phyloP scores from a whole-genome alignment of 2,329 filamentous ascomycete genomes.

The Zymoseptoria crescenta region DNA sequence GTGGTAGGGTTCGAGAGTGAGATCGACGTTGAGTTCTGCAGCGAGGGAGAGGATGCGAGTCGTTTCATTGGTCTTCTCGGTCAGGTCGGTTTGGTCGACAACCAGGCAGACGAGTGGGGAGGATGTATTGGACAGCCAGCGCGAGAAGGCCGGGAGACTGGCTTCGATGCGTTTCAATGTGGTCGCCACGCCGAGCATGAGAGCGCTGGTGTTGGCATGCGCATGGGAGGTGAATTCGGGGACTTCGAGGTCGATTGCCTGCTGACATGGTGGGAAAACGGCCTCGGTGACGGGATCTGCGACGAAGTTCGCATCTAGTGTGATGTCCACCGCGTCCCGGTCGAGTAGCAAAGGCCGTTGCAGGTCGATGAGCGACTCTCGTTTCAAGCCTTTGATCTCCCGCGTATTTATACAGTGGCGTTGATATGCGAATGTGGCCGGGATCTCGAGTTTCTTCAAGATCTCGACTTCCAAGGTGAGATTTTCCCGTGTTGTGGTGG shows the following conservation, averaged over 20 bases:
- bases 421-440: constrained; percentile 13
- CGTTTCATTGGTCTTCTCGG: constrained; percentile 9
- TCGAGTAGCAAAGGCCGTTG: constrained; percentile 4
- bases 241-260: constrained; percentile 11
- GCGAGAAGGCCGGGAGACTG: constrained; percentile 18
- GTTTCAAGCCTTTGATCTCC: constrained; percentile 8
- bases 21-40: constrained; percentile 12
- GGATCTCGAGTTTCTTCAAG: constrained; percentile 12
- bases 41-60: constrained; percentile 7
- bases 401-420: constrained; percentile 14
- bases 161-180: constrained; percentile 15
- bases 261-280: constrained; percentile 14
- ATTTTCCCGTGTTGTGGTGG: constrained; percentile 4
- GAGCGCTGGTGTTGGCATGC: constrained; percentile 9
- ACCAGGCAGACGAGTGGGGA: constrained; percentile 21
- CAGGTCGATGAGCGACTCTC: constrained; percentile 12
- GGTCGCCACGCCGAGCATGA: constrained; percentile 23
- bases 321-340: constrained; percentile 4
- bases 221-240: constrained; percentile 13
- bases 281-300: constrained; percentile 4
- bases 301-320: constrained; percentile 8
- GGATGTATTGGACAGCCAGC: constrained; percentile 21
- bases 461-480: constrained; percentile 15
- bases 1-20: constrained; percentile 19
- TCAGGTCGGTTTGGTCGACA: constrained; percentile 16